Evolutionary conservation across 1,284 basidiomycete genomes (phyloP).

Genomic region (Trametes sp.): DNA sequence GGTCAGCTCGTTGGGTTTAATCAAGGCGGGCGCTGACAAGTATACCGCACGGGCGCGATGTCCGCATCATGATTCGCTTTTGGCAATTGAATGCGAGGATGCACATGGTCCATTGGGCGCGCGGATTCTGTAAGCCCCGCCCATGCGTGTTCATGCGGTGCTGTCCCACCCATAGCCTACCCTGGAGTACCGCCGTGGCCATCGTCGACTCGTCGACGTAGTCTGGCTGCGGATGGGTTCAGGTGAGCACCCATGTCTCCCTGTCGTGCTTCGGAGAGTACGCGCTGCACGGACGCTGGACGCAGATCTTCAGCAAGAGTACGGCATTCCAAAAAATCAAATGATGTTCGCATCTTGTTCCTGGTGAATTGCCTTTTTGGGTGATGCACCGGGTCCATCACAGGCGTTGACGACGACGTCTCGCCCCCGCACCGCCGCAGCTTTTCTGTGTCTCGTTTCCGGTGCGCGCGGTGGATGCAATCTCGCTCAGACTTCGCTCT

Average conservation of each 20-base stretch:
- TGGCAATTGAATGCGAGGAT: not conserved
- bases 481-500: no score
- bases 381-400: slow-evolving; percentile 13
- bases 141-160: no score
- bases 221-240: no score
- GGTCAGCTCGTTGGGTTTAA: not conserved
- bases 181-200: no score
- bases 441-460: not conserved
- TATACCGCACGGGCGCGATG: not conserved
- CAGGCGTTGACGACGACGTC: slow-evolving; percentile 16
- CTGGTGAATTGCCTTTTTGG: slow-evolving; percentile 17
- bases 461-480: no score
- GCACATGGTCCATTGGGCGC: not conserved
- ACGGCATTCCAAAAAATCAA: not conserved
- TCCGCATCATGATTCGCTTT: not conserved
- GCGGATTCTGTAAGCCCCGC: no score
- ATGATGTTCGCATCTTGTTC: slow-evolving; percentile 5
- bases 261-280: no score
- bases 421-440: slow-evolving; percentile 4
- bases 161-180: no score
- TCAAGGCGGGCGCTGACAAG: not conserved
- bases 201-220: no score
- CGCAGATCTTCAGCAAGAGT: not conserved
- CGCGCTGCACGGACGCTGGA: no score
- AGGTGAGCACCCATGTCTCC: no score